Percentiles rank a stretch among this genome's conserved stretches.
Evolutionary conservation across 768 basidiomycete species (phyloP).

Genomic region (Suillus tomentosus): DNA sequence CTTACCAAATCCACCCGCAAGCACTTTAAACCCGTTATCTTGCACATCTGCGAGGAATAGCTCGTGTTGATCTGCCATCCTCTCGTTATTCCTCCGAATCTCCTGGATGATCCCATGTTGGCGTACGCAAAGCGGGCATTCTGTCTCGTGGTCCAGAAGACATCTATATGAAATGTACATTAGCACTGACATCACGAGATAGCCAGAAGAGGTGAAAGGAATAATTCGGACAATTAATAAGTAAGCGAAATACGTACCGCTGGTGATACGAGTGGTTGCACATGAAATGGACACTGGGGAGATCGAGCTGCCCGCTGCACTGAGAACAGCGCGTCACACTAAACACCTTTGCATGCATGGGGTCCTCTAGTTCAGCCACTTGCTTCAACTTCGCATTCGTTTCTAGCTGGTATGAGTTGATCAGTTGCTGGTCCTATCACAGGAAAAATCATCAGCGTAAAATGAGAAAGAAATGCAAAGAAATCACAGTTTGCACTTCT

Average conservation of each 20-base stretch:
- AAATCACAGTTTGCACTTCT: slow-evolving; percentile 79
- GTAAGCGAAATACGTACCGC: slow-evolving; percentile 49
- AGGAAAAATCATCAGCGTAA: neutral
- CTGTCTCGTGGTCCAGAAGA: slow-evolving; percentile 83
- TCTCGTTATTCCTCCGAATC: slow-evolving; percentile 83
- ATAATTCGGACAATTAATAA: neutral
- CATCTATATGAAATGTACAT: slow-evolving; percentile 52
- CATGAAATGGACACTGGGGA: slow-evolving; percentile 97
- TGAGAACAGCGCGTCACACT: slow-evolving; percentile 92
- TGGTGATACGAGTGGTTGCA: slow-evolving; percentile 98
- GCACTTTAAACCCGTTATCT: slow-evolving; percentile 66
- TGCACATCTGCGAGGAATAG: slow-evolving; percentile 77
- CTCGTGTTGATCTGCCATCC: slow-evolving; percentile 80
- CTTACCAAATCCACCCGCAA: slow-evolving; percentile 70
- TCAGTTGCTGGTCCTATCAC: slow-evolving; percentile 79
- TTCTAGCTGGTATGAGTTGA: slow-evolving; percentile 86
- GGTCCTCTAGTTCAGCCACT: slow-evolving; percentile 78
- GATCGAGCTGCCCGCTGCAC: slow-evolving; percentile 87
- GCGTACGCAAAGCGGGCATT: slow-evolving; percentile 87
- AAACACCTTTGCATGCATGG: slow-evolving; percentile 82
- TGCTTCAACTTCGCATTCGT: slow-evolving; percentile 78
- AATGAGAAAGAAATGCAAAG: slow-evolving; percentile 7
- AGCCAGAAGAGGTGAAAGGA: slow-evolving; percentile 4
- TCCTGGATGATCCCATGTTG: slow-evolving; percentile 90
- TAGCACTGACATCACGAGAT: neutral